These are phyloP conservation scores for Prinsepia uniflora DNA, from an alignment of 306 rosid genomes.

Conservation along the genomic window DNA sequence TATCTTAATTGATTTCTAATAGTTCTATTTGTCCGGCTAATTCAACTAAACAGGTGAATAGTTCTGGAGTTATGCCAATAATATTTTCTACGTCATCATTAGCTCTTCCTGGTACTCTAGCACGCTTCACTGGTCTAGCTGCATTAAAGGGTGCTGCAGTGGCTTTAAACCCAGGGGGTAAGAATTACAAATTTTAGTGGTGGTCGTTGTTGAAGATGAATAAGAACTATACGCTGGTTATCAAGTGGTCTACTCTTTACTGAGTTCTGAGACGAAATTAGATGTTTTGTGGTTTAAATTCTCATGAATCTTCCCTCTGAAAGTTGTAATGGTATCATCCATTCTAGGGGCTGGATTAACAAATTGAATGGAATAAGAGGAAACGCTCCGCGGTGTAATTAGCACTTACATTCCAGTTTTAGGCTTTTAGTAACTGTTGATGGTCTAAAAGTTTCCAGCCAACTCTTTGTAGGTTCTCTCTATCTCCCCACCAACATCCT, in stretches of 20 bases:
- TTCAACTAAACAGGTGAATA: slow-evolving; percentile 64
- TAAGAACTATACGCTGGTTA: background rate
- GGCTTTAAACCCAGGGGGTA: slow-evolving; percentile 92
- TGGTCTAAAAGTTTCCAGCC: slow-evolving; percentile 19
- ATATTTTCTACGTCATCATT: slow-evolving; percentile 91
- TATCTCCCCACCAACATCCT: slow-evolving; percentile 86
- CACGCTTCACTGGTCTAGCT: slow-evolving; percentile 82
- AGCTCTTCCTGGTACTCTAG: slow-evolving; percentile 94
- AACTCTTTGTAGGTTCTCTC: slow-evolving; percentile 64
- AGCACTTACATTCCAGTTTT: background rate
- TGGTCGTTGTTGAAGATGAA: background rate
- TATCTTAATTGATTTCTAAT: background rate
- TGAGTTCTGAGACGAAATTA: background rate
- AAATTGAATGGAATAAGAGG: background rate
- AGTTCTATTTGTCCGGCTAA: slow-evolving; percentile 2
- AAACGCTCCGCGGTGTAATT: background rate
- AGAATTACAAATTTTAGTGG: slow-evolving; percentile 15
- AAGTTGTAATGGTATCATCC: background rate
- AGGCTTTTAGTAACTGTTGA: background rate
- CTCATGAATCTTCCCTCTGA: background rate
- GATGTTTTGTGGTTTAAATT: background rate
- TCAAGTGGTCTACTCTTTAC: background rate
- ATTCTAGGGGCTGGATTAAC: background rate
- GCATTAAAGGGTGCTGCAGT: slow-evolving; percentile 75
- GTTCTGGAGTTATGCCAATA: slow-evolving; percentile 98